These are phyloP conservation scores for Bruguiera sexangula DNA, from an alignment of 345 rosid genomes.

Conservation along the genomic window DNA sequence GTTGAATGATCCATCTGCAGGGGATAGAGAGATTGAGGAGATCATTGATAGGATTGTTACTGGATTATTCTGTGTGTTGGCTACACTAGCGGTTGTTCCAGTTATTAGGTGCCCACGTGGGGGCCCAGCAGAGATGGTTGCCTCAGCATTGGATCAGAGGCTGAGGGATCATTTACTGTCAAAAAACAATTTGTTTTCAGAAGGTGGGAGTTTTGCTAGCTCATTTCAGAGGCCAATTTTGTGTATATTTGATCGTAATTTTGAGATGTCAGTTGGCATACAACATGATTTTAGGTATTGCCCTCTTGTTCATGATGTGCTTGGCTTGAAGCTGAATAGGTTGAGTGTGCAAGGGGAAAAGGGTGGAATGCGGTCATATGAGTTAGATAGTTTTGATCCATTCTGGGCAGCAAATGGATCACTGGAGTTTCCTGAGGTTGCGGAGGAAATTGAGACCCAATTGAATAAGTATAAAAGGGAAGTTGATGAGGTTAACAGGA, in stretches of 20 bases:
- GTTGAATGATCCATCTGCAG: conserved; percentile 91
- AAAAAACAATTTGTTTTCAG: conserved; percentile 84
- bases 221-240: conserved; percentile 89
- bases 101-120: conserved; percentile 79
- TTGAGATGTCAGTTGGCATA: conserved; percentile 78
- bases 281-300: conserved; percentile 96
- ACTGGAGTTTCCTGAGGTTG: conserved; percentile 94
- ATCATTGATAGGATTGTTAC: conserved; percentile 67
- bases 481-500: conserved; percentile 89
- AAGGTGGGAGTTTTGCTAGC: conserved; percentile 76
- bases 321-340: conserved; percentile 82
- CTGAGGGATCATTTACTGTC: conserved; percentile 93
- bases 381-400: conserved; percentile 79
- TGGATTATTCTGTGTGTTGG: conserved; percentile 82
- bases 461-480: conserved; percentile 86
- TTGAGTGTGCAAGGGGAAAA: conserved; percentile 84
- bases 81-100: conserved; percentile 81
- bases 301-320: conserved; percentile 93
- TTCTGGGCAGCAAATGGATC: conserved; percentile 93
- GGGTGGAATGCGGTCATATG: conserved; percentile 83
- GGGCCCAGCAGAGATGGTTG: conserved; percentile 98
- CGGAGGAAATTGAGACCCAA: conserved; percentile 89
- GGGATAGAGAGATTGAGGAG: conserved; percentile 89
- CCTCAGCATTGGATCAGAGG: conserved; percentile 84
- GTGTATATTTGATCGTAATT: conserved; percentile 88